A percentile compares a stretch with the other conserved stretches of the same genome.
phyloP scores from a whole-genome alignment of 208 protist genomes.

The Perkinsela sp. region DNA sequence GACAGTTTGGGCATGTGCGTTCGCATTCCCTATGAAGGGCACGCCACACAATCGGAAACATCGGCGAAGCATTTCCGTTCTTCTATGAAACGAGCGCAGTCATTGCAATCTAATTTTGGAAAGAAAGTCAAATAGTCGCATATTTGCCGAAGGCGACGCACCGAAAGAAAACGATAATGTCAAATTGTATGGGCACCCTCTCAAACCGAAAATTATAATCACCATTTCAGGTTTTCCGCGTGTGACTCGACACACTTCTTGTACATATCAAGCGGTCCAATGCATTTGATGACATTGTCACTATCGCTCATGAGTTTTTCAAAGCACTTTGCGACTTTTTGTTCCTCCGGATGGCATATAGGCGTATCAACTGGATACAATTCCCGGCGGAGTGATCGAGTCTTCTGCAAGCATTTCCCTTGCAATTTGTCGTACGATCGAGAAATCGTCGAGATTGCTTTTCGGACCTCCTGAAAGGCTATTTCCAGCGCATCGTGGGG shows the following conservation, averaged over 20 bases:
- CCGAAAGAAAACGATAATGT: too few species aligned
- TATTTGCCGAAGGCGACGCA: neutral
- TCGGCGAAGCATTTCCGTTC: neutral
- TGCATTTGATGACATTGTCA: neutral
- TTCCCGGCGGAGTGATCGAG: neutral
- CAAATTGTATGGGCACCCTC: too few species aligned
- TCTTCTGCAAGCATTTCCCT: neutral
- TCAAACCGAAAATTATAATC: too few species aligned
- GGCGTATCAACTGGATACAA: neutral
- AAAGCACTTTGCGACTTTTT: neutral
- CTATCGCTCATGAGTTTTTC: neutral
- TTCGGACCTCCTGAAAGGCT: neutral
- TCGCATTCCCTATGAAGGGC: constrained; percentile 26
- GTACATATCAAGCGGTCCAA: neutral
- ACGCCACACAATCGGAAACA: constrained; percentile 14
- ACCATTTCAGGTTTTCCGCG: neutral
- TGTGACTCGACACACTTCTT: neutral
- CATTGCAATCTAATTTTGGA: neutral
- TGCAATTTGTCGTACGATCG: neutral
- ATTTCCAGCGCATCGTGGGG: neutral
- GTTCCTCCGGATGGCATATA: neutral
- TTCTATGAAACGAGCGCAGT: neutral
- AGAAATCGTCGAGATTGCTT: neutral
- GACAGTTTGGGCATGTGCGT: constrained; percentile 29
- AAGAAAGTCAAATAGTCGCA: neutral